Base-by-base conservation (phyloP, 176 grass and related monocot genomes). In the Neostapfia colusana region DNA sequence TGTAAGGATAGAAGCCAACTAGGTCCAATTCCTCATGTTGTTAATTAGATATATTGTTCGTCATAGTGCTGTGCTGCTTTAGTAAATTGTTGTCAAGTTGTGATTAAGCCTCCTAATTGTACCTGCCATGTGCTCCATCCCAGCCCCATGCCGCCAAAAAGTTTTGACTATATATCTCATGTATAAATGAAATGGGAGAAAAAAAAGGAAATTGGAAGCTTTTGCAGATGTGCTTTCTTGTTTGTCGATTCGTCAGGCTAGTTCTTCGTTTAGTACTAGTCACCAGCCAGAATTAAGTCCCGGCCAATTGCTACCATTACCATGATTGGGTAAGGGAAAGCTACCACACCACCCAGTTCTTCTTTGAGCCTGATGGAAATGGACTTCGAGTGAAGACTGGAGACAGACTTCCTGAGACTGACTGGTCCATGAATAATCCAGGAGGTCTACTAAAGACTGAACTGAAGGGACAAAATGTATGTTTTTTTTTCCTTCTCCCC, bases 151-250 rank as follows among this genome's bases (percentile, higher is more conserved):
- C 7, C 74, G n/a, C 15, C 72, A 64, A 64, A 70, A 81, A 67
- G 73, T 87, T 87, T 82, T 87, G 79, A 82, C 85, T 82, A 76
- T 86, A 50, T 65, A 76, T 86, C 60, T 65, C 73, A 55, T 81
- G 78, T 82, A 73, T 87, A 82, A 77, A 82, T 77, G 73, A 72
- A 87, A 76, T 77, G 73, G 39, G 68, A 77, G 18, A 45, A 36
- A 55, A 65, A 55, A 36, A 55, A 65, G 41, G 40, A 14, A 49
- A 87, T 72, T 82, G 73, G 79, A 82, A 78, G 66, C 61, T 58
- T 74, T 72, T 76, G 26, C 57, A 77, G 42, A 7, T 53, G 2
- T 65, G 13, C 63, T 38, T 38, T 39, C 34, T 14, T 65, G 31
- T 34, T 10, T 65, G 61, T 1, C 54, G 61, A 40, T 78, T 39